Evolutionary conservation across 768 basidiomycete species (phyloP).

Genomic region (Russula lepida): DNA sequence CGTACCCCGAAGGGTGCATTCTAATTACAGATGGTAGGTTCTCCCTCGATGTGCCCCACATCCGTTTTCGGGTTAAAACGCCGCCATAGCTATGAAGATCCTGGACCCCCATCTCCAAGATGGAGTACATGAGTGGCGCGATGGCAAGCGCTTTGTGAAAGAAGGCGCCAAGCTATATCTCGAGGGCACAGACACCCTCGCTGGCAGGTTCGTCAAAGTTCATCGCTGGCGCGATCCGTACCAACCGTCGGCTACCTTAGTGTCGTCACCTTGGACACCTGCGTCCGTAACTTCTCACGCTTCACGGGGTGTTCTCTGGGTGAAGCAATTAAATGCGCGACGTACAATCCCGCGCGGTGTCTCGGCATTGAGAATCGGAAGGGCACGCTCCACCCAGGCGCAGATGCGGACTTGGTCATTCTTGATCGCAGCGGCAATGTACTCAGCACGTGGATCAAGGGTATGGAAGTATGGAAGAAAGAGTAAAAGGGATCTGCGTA

Average conservation of each 20-base stretch:
- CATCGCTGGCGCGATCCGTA: background rate
- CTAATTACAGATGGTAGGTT: constrained; percentile 79
- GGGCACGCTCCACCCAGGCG: constrained; percentile 74
- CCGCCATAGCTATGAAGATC: constrained; percentile 62
- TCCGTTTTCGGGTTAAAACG: background rate
- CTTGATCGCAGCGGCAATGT: constrained; percentile 61
- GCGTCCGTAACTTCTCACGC: constrained; percentile 73
- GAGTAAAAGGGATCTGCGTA: background rate
- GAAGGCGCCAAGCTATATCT: constrained; percentile 73
- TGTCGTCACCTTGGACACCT: constrained; percentile 76
- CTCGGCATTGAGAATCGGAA: constrained; percentile 73
- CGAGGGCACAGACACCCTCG: constrained; percentile 80
- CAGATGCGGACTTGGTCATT: constrained; percentile 78
- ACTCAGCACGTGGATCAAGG: constrained; percentile 68
- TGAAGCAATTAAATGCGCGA: constrained; percentile 80
- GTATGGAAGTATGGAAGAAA: constrained; percentile 59
- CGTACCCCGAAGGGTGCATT: constrained; percentile 78
- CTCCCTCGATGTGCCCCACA: background rate
- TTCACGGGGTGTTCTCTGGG: constrained; percentile 81
- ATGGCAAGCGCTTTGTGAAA: constrained; percentile 72
- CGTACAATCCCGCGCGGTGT: constrained; percentile 77
- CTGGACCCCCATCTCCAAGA: constrained; percentile 79
- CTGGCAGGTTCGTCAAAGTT: constrained; percentile 56
- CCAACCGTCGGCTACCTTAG: constrained; percentile 29
- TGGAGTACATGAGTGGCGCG: constrained; percentile 83